These are phyloP conservation scores for Phialocephala subalpina DNA, from an alignment of 2,329 filamentous ascomycete genomes.

Conservation along the genomic window DNA sequence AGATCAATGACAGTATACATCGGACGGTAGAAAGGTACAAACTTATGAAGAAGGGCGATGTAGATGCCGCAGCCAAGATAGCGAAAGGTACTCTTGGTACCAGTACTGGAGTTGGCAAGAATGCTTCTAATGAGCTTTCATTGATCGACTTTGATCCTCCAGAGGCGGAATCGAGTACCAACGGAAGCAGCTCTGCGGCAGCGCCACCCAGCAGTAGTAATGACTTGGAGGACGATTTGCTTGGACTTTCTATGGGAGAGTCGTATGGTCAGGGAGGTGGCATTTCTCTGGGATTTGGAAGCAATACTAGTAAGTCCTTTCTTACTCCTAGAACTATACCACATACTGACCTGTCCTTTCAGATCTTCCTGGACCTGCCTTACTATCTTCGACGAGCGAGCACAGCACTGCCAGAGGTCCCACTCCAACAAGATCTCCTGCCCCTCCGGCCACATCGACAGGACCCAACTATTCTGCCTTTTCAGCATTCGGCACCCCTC, in stretches of 20 bases:
- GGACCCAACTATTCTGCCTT: constrained; percentile 58
- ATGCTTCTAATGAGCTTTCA: constrained; percentile 80
- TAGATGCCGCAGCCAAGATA: constrained; percentile 83
- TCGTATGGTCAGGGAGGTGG: constrained; percentile 78
- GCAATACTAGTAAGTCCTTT: constrained; percentile 67
- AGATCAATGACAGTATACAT: constrained; percentile 99
- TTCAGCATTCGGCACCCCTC: constrained; percentile 61
- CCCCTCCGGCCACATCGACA: constrained; percentile 32
- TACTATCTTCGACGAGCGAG: constrained; percentile 70
- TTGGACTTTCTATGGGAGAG: constrained; percentile 81
- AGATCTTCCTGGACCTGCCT: constrained; percentile 70
- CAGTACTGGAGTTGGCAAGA: constrained; percentile 69
- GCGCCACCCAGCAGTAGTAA: constrained; percentile 51
- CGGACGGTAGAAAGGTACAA: constrained; percentile 95
- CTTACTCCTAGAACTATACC: background rate
- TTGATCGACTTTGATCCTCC: constrained; percentile 88
- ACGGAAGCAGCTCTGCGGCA: constrained; percentile 56
- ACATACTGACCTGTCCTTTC: constrained; percentile 44
- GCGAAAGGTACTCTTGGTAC: constrained; percentile 80
- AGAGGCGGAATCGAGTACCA: constrained; percentile 58
- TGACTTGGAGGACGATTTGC: constrained; percentile 86
- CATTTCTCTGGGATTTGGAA: constrained; percentile 83
- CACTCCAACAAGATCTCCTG: constrained; percentile 49
- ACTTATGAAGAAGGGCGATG: constrained; percentile 92
- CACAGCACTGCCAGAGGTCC: constrained; percentile 63